Conservation (phyloP, 2,329 filamentous ascomycete genomes). For the Aspergillus novofumigatus region DNA sequence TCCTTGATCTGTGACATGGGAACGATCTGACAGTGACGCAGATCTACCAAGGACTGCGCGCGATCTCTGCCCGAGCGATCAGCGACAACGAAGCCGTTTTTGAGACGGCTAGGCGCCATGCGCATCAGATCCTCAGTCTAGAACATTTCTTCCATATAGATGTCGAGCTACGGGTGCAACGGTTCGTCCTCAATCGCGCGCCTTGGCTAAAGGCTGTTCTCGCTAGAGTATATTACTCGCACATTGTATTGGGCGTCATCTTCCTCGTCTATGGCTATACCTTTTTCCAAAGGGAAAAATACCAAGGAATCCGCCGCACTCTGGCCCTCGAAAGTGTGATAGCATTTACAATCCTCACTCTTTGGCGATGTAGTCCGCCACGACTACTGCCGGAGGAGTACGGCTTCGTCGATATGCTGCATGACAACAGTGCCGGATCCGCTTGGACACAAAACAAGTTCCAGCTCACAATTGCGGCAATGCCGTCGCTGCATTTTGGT, state of each 20-base stretch:
- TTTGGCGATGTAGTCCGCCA: slow-evolving; percentile 48
- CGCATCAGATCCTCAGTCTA: slow-evolving; percentile 38
- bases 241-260: slow-evolving; percentile 43
- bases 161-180: slow-evolving; percentile 40
- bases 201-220: slow-evolving; percentile 39
- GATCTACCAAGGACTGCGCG: slow-evolving; percentile 45
- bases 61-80: slow-evolving; percentile 41
- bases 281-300: slow-evolving; percentile 38
- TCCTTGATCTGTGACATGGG: background rate
- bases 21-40: slow-evolving; percentile 2
- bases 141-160: slow-evolving; percentile 38
- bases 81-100: slow-evolving; percentile 38
- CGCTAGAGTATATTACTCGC: slow-evolving; percentile 44
- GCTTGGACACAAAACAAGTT: slow-evolving; percentile 46
- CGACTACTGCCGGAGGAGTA: slow-evolving; percentile 42
- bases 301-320: slow-evolving; percentile 43
- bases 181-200: slow-evolving; percentile 34
- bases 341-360: slow-evolving; percentile 46
- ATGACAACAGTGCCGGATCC: slow-evolving; percentile 22
- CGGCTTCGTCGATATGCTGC: slow-evolving; percentile 47
- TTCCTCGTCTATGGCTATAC: slow-evolving; percentile 50
- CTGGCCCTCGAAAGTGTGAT: slow-evolving; percentile 48
- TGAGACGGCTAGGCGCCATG: slow-evolving; percentile 37
- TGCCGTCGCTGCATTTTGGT: slow-evolving; percentile 49
- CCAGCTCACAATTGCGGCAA: slow-evolving; percentile 48